A percentile compares a stretch with the other conserved stretches of the same genome.
phyloP scores from a whole-genome alignment of 768 basidiomycete genomes.

The Boletus subcaerulescens region DNA sequence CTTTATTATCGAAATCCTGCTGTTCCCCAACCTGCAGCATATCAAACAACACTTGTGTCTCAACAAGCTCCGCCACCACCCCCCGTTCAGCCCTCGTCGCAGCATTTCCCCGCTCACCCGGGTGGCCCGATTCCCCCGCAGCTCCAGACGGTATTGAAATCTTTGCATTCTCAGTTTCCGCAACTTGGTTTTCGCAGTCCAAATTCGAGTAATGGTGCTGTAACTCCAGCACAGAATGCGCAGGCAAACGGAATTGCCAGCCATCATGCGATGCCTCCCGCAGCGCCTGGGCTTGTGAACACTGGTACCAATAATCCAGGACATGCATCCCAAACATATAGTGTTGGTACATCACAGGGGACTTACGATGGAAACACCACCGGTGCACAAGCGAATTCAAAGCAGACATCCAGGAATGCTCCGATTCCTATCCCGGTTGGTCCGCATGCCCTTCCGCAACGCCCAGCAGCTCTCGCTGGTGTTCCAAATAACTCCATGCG shows the following conservation, averaged over 20 bases:
- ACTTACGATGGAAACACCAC: background rate
- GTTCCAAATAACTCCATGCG: constrained; percentile 11
- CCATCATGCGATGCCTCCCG: background rate
- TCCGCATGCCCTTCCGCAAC: constrained; percentile 17
- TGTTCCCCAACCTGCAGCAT: background rate
- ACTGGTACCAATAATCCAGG: background rate
- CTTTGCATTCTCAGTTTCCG: constrained; percentile 15
- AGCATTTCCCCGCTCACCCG: background rate
- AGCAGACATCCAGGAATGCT: background rate
- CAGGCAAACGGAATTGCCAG: background rate
- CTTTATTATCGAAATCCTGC: background rate
- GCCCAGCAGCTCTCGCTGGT: background rate
- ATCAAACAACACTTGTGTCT: background rate
- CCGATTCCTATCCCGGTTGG: background rate
- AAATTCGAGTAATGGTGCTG: background rate
- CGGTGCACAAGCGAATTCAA: background rate
- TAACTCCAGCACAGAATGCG: background rate
- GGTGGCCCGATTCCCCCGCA: background rate
- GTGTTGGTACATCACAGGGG: constrained; percentile 6
- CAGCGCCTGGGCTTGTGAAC: background rate
- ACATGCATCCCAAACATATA: constrained; percentile 1
- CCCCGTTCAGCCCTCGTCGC: background rate
- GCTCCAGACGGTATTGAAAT: constrained; percentile 15
- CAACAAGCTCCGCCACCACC: background rate
- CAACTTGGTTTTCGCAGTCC: constrained; percentile 6